These are phyloP conservation scores for Mortierella sp. DNA, from an alignment of 371 early-diverging fungal species.

Conservation along the genomic window DNA sequence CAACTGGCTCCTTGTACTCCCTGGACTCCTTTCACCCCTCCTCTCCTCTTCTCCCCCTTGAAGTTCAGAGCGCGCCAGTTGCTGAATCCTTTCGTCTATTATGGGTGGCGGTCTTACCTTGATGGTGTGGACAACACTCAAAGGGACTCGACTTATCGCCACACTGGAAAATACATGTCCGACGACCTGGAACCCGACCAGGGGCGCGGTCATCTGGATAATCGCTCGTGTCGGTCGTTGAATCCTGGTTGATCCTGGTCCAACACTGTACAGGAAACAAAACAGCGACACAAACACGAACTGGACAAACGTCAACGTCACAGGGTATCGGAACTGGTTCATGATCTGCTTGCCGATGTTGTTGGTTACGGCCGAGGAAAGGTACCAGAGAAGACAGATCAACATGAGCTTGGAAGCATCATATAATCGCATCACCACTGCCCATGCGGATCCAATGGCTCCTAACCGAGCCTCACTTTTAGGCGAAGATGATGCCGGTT, in stretches of 20 bases:
- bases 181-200: slow-evolving; percentile 82
- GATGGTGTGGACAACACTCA: slow-evolving; percentile 90
- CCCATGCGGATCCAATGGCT: slow-evolving; percentile 21
- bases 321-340: slow-evolving; percentile 76
- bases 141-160: slow-evolving; percentile 81
- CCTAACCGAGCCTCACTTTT: slow-evolving; percentile 3
- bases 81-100: no score
- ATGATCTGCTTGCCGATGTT: slow-evolving; percentile 85
- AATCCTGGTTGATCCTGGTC: slow-evolving; percentile 57
- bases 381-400: slow-evolving; percentile 81
- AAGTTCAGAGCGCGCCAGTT: no score
- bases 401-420: slow-evolving; percentile 54
- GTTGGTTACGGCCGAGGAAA: slow-evolving; percentile 82
- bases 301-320: slow-evolving; percentile 83
- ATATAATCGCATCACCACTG: slow-evolving; percentile 28
- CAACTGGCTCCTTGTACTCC: not conserved
- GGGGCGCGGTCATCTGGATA: slow-evolving; percentile 71
- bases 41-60: not conserved
- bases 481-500: slow-evolving; percentile 11
- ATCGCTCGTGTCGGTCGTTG: slow-evolving; percentile 64
- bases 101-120: slow-evolving; percentile 68
- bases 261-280: slow-evolving; percentile 58
- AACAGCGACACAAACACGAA: slow-evolving; percentile 79
- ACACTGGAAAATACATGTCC: slow-evolving; percentile 85
- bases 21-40: not conserved